Evolutionary conservation across 164 flowering plant genomes (phyloP), one percentile per base, ranked within the genome.

Genomic region (Paratinospora sagittata): DNA sequence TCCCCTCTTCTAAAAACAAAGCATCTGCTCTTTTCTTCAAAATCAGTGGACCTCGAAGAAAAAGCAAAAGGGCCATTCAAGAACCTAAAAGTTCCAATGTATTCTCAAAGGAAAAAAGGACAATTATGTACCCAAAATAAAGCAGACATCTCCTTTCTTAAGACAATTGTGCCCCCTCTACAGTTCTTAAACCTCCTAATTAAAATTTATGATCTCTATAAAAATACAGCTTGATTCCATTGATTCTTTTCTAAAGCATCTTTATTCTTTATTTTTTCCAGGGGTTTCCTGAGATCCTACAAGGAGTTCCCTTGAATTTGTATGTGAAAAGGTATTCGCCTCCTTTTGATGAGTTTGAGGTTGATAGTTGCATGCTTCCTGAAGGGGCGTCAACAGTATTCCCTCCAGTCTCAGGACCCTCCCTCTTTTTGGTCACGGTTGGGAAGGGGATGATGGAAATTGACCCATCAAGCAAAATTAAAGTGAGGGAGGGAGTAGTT

Each of bases 281-380:
- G 97, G 97, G 97, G 23, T 77, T 71, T 27, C 98, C 97, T 0
- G 89, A 92, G 70, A 86, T 95, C 49, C 76, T 95, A 39, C 73
- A 69, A 65, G 99, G 99, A 49, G 78, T 80, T 70, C 72, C 82
- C 10, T 12, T 87, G 30, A 83, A 82, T 70, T 78, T 82, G 27
- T 87, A 85, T 60, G 83, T 77, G 13, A 89, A 65, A 43, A 88
- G 84, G 76, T 95, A 92, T 80, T 74, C 66, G 9, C 97, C 97
- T 2, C 97, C 97, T 6, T 91, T 90, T 33, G 92, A 92, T 65
- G 99, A 95, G 74, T 95, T 95, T 73, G 99, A 95, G 83, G 91
- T 95, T 21, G 99, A 95, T 63, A 78, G 67, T 0, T 95, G 93
- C 68, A 55, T 70, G 65, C 86, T 95, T 61, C 89, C 96, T 0